These are phyloP conservation scores for Gaertneriomyces semiglobifer DNA, from an alignment of 192 early-diverging fungal species.

Conservation along the genomic window DNA sequence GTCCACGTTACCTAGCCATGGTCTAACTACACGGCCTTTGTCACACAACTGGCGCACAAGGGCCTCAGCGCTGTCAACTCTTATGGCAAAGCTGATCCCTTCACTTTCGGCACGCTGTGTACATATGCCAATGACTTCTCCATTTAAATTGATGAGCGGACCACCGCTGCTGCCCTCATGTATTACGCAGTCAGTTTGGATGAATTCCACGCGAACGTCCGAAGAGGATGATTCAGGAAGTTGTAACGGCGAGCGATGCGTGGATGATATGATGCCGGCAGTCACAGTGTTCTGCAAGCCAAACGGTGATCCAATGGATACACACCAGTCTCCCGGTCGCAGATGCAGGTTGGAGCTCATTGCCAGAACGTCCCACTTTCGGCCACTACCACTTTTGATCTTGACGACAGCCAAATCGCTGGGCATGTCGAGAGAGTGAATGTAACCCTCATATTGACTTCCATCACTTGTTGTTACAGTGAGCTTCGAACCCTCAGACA, in stretches of 20 bases:
- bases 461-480: constrained; percentile 40
- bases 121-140: constrained; percentile 50
- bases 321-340: constrained; percentile 42
- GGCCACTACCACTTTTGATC: constrained; percentile 6
- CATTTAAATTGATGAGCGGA: constrained; percentile 48
- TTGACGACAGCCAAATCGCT: constrained; percentile 48
- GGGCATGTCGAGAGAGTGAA: constrained; percentile 42
- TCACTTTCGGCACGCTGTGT: constrained; percentile 45
- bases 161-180: constrained; percentile 50
- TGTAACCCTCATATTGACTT: constrained; percentile 28
- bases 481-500: constrained; percentile 31
- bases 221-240: not conserved
- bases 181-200: constrained; percentile 55
- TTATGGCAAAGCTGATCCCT: constrained; percentile 53
- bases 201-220: constrained; percentile 46
- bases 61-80: constrained; percentile 40
- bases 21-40: constrained; percentile 40
- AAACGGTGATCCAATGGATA: constrained; percentile 52
- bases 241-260: not conserved
- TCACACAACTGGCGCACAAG: constrained; percentile 44
- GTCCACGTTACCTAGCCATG: constrained; percentile 38
- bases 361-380: constrained; percentile 12
- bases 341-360: constrained; percentile 26
- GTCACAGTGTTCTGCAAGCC: constrained; percentile 53
- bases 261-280: constrained; percentile 46